Evolutionary conservation across 257 asterid species (phyloP).

Genomic region (Striga asiatica): DNA sequence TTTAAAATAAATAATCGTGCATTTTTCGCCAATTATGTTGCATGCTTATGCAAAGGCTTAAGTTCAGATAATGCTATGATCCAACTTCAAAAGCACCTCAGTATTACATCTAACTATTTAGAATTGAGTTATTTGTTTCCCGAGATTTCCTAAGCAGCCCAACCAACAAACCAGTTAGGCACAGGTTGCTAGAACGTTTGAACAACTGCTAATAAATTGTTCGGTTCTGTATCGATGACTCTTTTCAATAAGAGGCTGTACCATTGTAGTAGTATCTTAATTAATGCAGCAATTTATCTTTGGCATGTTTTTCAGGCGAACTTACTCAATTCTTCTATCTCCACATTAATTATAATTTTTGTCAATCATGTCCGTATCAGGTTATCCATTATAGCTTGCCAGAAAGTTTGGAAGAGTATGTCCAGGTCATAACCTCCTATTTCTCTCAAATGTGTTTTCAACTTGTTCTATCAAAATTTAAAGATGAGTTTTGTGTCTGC

Average conservation of each 20-base stretch:
- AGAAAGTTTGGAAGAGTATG: conserved; percentile 96
- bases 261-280: too few relatives aligned
- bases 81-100: too few relatives aligned
- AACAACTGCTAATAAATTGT: neutral
- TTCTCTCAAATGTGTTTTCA: conserved; percentile 7
- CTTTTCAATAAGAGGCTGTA: too few relatives aligned
- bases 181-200: neutral
- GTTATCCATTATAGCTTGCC: conserved; percentile 93
- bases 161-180: neutral
- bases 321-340: conserved; percentile 7
- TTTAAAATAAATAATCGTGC: neutral
- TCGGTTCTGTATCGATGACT: neutral
- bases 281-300: too few relatives aligned
- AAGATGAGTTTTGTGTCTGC: neutral
- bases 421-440: conserved; percentile 47
- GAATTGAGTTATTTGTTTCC: too few relatives aligned
- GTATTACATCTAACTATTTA: too few relatives aligned
- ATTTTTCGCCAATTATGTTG: neutral
- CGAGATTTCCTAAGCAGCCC: neutral
- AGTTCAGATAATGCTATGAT: neutral
- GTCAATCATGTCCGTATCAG: conserved; percentile 31
- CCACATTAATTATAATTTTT: conserved; percentile 6
- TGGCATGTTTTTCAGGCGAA: too few relatives aligned
- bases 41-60: neutral
- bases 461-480: conserved; percentile 4